Conservation (phyloP, 176 grass and related monocot species). For the Carex pumila region DNA sequence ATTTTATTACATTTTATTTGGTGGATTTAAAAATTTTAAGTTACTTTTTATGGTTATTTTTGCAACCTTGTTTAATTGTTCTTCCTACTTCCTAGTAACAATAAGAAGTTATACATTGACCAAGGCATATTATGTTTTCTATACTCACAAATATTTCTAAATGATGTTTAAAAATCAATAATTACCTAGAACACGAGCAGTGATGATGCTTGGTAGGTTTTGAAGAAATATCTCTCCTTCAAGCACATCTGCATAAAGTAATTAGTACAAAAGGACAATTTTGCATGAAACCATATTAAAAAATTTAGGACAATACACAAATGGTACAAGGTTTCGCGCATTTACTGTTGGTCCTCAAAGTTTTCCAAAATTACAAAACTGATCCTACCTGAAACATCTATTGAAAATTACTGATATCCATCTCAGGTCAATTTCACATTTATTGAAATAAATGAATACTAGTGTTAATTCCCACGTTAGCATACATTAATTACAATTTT, state of each 20-base stretch:
- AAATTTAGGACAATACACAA: not conserved
- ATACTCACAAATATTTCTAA: not conserved
- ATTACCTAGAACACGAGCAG: slow-evolving; percentile 80
- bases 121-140: not conserved
- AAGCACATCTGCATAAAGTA: slow-evolving; percentile 67
- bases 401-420: not conserved
- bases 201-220: slow-evolving; percentile 86
- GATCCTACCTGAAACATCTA: not conserved
- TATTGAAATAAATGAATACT: not conserved
- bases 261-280: slow-evolving; percentile 6
- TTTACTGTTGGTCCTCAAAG: not conserved
- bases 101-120: not conserved
- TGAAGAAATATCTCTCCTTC: slow-evolving; percentile 99
- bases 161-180: slow-evolving; percentile 2
- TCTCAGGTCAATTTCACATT: not conserved
- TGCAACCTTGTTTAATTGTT: not conserved
- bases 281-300: not conserved
- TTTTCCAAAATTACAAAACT: not conserved
- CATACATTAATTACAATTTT: not conserved
- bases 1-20: too few relatives aligned
- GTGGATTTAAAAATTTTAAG: too few relatives aligned
- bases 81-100: not conserved
- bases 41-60: not conserved
- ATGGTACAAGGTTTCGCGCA: not conserved
- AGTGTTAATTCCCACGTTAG: not conserved